Percentiles rank a stretch among this genome's conserved stretches.
These are phyloP conservation scores for Russula foetens DNA, from an alignment of 768 basidiomycete species.

Conservation along the genomic window DNA sequence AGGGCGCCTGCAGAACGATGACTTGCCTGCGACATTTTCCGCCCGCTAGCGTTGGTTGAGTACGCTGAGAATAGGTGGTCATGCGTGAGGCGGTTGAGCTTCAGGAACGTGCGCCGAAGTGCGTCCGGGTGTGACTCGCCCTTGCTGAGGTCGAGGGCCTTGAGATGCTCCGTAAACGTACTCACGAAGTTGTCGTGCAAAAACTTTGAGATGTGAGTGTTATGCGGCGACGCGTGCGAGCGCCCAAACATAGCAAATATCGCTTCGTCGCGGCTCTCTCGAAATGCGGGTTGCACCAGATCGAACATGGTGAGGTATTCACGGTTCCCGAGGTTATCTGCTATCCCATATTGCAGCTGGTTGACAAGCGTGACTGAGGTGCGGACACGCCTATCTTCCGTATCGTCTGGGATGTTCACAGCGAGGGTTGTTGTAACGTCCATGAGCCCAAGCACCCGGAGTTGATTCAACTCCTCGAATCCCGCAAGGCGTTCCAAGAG, in stretches of 20 bases:
- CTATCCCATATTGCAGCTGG: constrained; percentile 93
- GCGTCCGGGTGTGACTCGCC: constrained; percentile 63
- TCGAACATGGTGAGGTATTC: constrained; percentile 87
- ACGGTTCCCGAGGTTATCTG: constrained; percentile 77
- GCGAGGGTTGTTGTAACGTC: constrained; percentile 71
- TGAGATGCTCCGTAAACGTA: constrained; percentile 54
- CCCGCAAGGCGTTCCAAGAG: constrained; percentile 47
- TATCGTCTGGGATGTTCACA: constrained; percentile 67
- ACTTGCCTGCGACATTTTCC: constrained; percentile 69
- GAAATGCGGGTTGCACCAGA: constrained; percentile 82
- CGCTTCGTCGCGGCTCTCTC: constrained; percentile 66
- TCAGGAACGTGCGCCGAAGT: constrained; percentile 78
- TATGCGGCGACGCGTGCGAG: constrained; percentile 46
- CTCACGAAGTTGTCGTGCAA: constrained; percentile 73
- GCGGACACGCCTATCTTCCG: constrained; percentile 82
- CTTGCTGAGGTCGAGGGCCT: constrained; percentile 32
- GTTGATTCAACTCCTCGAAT: constrained; percentile 77
- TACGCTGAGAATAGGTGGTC: constrained; percentile 47
- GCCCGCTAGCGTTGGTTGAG: constrained; percentile 25
- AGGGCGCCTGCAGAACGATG: constrained; percentile 16
- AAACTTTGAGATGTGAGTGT: constrained; percentile 71
- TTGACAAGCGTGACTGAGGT: constrained; percentile 85
- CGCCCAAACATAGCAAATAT: constrained; percentile 96
- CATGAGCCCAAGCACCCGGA: constrained; percentile 94
- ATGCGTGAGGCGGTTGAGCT: constrained; percentile 75